Evolutionary conservation across 108 stramenopile genomes (phyloP).

Genomic region (Nitzschia inconspicua): DNA sequence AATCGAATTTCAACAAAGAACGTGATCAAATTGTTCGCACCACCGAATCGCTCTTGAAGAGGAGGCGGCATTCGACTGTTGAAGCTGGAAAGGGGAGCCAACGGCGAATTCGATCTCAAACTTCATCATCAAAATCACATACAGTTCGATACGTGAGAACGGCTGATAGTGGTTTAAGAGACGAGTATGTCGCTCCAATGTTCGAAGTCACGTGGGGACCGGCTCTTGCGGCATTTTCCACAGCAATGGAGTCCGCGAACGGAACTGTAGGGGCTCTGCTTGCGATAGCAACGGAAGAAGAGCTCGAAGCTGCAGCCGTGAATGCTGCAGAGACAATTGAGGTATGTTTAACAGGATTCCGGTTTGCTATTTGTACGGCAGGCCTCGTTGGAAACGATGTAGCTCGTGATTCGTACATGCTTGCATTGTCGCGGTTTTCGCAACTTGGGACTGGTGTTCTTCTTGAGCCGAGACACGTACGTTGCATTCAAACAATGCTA

Average conservation of each 20-base stretch:
- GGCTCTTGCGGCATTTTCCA: conserved; percentile 91
- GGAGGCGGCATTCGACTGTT: conserved; percentile 29
- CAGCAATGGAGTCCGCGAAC: conserved; percentile 88
- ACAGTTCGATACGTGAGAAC: conserved; percentile 60
- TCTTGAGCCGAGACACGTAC: conserved; percentile 85
- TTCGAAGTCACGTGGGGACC: conserved; percentile 98
- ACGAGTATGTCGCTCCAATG: conserved; percentile 94
- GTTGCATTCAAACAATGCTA: conserved; percentile 84
- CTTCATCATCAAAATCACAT: conserved; percentile 20
- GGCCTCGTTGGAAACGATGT: conserved; percentile 80
- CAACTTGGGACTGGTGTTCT: conserved; percentile 78
- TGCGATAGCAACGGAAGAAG: conserved; percentile 79
- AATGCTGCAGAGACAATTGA: conserved; percentile 81
- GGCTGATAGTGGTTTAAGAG: conserved; percentile 70
- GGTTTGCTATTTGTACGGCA: conserved; percentile 81
- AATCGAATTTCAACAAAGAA: conserved; percentile 87
- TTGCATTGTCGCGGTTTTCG: conserved; percentile 90
- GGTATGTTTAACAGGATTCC: conserved; percentile 85
- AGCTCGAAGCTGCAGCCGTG: conserved; percentile 75
- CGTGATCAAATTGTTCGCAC: conserved; percentile 91
- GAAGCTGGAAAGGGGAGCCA: conserved; percentile 22
- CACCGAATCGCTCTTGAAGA: conserved; percentile 85
- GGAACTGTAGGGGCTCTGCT: conserved; percentile 69
- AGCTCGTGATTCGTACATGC: conserved; percentile 88
- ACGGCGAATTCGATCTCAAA: conserved; percentile 14